These are phyloP conservation scores for Alternaria metachromatica DNA, from an alignment of 2,329 filamentous ascomycete species.

Conservation along the genomic window DNA sequence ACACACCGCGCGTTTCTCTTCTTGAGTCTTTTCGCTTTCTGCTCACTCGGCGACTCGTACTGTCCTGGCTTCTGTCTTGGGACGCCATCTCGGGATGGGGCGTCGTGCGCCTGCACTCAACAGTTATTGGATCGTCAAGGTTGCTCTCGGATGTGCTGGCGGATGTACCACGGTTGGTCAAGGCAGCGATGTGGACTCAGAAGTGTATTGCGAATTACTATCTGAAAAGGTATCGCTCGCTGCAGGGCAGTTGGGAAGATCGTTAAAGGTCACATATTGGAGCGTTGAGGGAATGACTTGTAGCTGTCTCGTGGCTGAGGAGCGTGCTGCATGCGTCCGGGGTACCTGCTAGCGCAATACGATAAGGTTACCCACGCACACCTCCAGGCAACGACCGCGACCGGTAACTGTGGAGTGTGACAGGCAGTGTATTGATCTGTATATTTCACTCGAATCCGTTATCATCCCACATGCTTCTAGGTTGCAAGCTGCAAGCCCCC, in stretches of 20 bases:
- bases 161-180: slow-evolving; percentile 20
- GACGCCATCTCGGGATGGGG: slow-evolving; percentile 39
- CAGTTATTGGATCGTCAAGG: slow-evolving; percentile 11
- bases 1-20: slow-evolving; percentile 42
- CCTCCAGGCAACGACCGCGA: slow-evolving; percentile 9
- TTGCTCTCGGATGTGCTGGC: slow-evolving; percentile 11
- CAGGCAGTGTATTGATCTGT: background rate
- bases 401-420: background rate
- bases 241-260: slow-evolving; percentile 28
- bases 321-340: background rate
- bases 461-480: slow-evolving; percentile 7
- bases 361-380: slow-evolving; percentile 22
- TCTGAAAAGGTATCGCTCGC: slow-evolving; percentile 19
- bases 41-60: slow-evolving; percentile 39
- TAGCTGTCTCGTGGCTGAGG: background rate
- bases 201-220: background rate
- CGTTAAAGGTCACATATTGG: slow-evolving; percentile 42
- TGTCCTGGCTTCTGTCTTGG: slow-evolving; percentile 38
- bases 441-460: background rate
- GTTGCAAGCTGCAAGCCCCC: slow-evolving; percentile 1
- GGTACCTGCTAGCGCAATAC: slow-evolving; percentile 10
- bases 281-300: slow-evolving; percentile 30
- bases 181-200: slow-evolving; percentile 11
- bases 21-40: slow-evolving; percentile 42
- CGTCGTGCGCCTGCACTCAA: slow-evolving; percentile 15